These are phyloP conservation scores for Metroxylon sagu DNA, from an alignment of 176 grass and related monocot species.

Conservation along the genomic window DNA sequence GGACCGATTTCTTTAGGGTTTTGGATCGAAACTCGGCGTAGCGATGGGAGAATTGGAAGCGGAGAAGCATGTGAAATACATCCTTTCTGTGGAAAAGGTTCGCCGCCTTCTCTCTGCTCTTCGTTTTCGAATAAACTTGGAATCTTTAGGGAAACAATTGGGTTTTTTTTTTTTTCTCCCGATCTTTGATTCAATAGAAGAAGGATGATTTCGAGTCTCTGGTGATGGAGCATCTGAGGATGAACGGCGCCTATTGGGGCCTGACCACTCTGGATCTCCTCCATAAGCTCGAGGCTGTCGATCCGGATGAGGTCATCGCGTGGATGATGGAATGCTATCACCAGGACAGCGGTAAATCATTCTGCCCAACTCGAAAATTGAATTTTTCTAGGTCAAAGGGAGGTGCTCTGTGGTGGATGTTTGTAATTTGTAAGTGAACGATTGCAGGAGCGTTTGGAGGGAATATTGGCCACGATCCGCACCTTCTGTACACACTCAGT, in stretches of 20 bases:
- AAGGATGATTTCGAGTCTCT: conserved; percentile 81
- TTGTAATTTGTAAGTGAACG: conserved; percentile 14
- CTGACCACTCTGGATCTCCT: conserved; percentile 60
- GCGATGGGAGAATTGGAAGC: no score
- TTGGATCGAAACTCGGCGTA: no score
- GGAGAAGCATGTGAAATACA: no score
- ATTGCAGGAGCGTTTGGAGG: conserved; percentile 77
- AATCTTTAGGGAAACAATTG: no score
- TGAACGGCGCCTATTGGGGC: conserved; percentile 90
- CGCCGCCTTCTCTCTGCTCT: no score
- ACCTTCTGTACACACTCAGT: conserved; percentile 67
- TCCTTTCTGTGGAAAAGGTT: no score
- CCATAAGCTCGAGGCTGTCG: conserved; percentile 58
- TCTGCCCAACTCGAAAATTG: neutral
- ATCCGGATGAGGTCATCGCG: conserved; percentile 49
- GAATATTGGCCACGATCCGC: conserved; percentile 74
- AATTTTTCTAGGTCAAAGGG: neutral
- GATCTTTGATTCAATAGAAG: conserved; percentile 27
- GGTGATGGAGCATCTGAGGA: conserved; percentile 75
- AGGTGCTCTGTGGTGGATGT: neutral
- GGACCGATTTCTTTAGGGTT: no score
- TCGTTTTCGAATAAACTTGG: no score
- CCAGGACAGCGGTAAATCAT: conserved; percentile 47
- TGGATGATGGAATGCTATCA: conserved; percentile 85
- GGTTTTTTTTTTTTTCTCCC: no score